Base-by-base conservation (phyloP, 2,329 filamentous ascomycete species). In the Hirsutella thompsonii region DNA sequence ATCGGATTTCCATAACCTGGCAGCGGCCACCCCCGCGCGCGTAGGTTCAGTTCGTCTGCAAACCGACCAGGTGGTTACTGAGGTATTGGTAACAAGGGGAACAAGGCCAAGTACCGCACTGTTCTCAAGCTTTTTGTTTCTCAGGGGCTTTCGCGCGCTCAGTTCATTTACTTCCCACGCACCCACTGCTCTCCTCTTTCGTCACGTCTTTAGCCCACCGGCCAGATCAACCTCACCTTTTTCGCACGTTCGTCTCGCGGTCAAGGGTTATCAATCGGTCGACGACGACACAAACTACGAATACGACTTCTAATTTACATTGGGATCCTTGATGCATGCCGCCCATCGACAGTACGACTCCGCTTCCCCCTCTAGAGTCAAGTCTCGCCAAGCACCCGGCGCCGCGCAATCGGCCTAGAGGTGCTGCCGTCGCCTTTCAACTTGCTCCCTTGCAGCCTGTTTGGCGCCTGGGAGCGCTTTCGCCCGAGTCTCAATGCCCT, bases 401-500 rank as follows among this genome's bases (percentile, higher is more conserved):
- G 21, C 41, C 44, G n/a, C 33, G 23, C 16, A 20, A 36, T 30
- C 39, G 11, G n/a, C 37, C 32, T 20, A 35, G 33, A 34, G 16
- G 14, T 18, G 36, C 34, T 13, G 35, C 19, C 2, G 20, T 16
- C 36, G 21, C 19, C 29, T 37, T 29, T 30, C 21, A 29, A 28
- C 19, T 10, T 18, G 21, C 30, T 18, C 21, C 38, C 32, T 37
- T 26, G 28, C 30, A 23, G 20, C 33, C 36, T 37, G 6, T 14
- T 26, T 16, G 38, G 38, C 43, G 38, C 40, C 23, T 20, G 19
- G 20, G 34, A 36, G 38, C 36, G 45, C 42, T 43, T 40, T 37
- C 43, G 45, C 46, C 42, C 40, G 49, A 49, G 47, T 44, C 54
- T 55, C 66, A 64, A 94, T 94, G 89, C 86, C 89, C 75, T 98